Conservation (phyloP, 192 early-diverging fungal species). For the Coemansia umbellata region DNA sequence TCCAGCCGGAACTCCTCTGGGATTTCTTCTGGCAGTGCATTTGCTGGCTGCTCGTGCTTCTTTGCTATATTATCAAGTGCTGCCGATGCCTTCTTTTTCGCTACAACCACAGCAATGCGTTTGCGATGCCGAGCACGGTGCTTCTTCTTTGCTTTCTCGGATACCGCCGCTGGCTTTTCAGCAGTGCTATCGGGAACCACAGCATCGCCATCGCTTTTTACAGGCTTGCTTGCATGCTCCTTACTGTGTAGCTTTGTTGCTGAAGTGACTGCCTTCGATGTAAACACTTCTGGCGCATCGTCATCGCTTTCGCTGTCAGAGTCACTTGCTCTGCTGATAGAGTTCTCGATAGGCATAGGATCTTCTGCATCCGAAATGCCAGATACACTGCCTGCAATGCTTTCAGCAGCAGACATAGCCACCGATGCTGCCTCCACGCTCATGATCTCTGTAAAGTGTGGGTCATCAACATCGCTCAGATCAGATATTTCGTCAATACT, state of each 20-base stretch:
- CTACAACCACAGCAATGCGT: conserved; percentile 10
- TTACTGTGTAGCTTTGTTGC: not conserved
- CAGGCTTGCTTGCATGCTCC: not conserved
- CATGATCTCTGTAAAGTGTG: conserved; percentile 43
- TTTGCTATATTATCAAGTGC: conserved; percentile 15
- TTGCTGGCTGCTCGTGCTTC: conserved; percentile 1
- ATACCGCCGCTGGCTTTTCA: too few relatives aligned
- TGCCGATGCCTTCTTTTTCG: conserved; percentile 1
- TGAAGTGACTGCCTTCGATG: conserved; percentile 19
- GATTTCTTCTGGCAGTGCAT: conserved; percentile 25
- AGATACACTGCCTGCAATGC: conserved; percentile 19
- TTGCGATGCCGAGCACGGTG: conserved; percentile 42
- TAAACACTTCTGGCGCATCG: conserved; percentile 40
- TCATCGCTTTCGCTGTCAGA: conserved; percentile 25
- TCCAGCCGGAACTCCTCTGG: conserved; percentile 39
- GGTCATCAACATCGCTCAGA: conserved; percentile 46
- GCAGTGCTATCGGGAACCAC: conserved; percentile 1
- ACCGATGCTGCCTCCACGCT: conserved; percentile 26
- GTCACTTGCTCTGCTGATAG: not conserved
- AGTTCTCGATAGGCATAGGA: not conserved
- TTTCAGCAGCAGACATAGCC: conserved; percentile 28
- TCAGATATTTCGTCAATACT: conserved; percentile 36
- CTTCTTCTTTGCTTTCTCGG: conserved; percentile 16
- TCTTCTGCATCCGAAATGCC: conserved; percentile 4
- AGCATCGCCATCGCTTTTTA: not conserved